A percentile compares a stretch with the other conserved stretches of the same genome.
phyloP scores from a whole-genome alignment of 805 yeast genomes.

The Saturnispora halmiae region DNA sequence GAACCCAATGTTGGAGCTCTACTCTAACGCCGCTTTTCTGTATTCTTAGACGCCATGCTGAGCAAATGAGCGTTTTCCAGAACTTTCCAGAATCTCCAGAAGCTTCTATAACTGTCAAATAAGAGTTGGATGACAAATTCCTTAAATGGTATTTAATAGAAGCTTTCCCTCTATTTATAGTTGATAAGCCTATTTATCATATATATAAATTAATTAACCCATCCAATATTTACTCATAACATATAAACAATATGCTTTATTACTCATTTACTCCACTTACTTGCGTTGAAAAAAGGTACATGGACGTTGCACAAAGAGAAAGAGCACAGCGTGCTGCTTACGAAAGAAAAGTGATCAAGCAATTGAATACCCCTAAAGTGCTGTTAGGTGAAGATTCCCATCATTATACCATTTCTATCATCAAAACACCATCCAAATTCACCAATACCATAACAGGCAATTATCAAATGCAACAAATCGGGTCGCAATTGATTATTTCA shows the following conservation, averaged over 20 bases:
- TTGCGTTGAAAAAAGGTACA: too few relatives aligned
- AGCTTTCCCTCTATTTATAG: too few relatives aligned
- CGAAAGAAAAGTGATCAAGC: constrained; percentile 7
- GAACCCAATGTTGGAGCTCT: constrained; percentile 74
- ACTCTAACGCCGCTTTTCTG: constrained; percentile 65
- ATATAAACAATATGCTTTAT: constrained; percentile 3
- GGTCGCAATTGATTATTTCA: constrained; percentile 15
- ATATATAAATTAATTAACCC: too few relatives aligned
- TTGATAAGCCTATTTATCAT: too few relatives aligned
- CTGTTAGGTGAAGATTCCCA: constrained; percentile 15
- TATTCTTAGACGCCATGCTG: constrained; percentile 26
- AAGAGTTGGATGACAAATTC: background rate
- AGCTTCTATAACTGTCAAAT: background rate
- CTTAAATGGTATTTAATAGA: background rate
- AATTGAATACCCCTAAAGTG: constrained; percentile 12
- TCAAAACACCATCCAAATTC: constrained; percentile 10
- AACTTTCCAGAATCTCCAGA: constrained; percentile 6
- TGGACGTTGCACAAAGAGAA: background rate
- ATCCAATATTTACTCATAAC: background rate
- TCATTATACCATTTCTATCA: constrained; percentile 21
- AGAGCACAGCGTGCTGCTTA: constrained; percentile 9
- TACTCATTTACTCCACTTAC: background rate
- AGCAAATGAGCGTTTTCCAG: constrained; percentile 1
- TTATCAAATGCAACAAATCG: constrained; percentile 20
- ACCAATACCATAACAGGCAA: constrained; percentile 7